Evolutionary conservation across 441 rosid genomes (phyloP), one percentile per base, ranked within the genome.

Genomic region (Euphorbia corollata): DNA sequence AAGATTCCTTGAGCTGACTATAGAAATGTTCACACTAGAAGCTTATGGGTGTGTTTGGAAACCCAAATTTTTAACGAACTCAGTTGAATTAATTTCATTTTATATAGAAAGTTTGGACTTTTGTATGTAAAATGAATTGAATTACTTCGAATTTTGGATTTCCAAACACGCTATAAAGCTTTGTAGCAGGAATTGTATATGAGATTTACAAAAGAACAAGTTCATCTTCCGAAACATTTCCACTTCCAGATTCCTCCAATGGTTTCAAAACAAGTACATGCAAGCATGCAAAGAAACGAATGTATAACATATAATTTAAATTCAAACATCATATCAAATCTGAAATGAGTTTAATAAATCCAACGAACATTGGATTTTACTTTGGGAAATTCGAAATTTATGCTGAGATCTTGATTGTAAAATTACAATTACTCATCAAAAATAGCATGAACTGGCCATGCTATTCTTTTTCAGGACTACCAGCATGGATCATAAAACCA

Each of bases 171-270:
- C 32, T 39, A 39, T 39, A 39, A 30, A 59, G 27, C 64, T 68
- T 47, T 16, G 45, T 63, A 59, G 58, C 58, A 68, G 22, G 63
- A 15, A 54, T 39, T 65, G 27, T 16, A 56, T 15, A 23, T 56
- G 18, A 18, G 22, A 16, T 15, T 36, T 34, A 27, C 54, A 57
- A 56, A 41, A 45, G 55, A 27, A 19, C 3, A 48, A 16, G 7
- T 24, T 43, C 58, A 64, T 50, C 45, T 16, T 41, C 10, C 45
- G 22, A 38, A 30, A 41, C 20, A 50, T 39, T 22, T 6, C 11
- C 53, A 63, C 16, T 23, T 27, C 32, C 32, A 27, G 32, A 27
- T 27, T 61, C 34, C 66, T 63, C 38, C 12, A 11, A 23, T 23
- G 36, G 22, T 45, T 62, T 24, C 34, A 43, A 43, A 45, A 39